Conservation (phyloP, 1,139 yeast genomes). For the Pneumocystis murina region DNA sequence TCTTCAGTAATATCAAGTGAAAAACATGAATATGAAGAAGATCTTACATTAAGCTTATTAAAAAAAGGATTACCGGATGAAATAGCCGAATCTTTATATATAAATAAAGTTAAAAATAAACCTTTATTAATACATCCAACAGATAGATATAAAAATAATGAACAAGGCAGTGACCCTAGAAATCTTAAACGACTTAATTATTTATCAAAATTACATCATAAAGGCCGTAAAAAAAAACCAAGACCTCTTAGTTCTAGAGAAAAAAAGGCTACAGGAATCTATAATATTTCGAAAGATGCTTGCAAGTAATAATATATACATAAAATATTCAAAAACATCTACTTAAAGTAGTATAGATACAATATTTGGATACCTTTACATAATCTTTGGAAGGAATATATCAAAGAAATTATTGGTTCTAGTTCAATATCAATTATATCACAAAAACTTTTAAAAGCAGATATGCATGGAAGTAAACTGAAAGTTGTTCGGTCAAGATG, state of each 20-base stretch:
- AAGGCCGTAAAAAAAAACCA: constrained; percentile 5
- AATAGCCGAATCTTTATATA: not conserved
- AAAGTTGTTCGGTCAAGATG: constrained; percentile 47
- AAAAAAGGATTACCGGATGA: not conserved
- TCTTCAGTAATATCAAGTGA: not conserved
- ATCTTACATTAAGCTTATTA: not conserved
- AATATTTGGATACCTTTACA: constrained; percentile 41
- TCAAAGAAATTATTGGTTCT: constrained; percentile 34
- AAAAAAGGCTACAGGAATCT: not conserved
- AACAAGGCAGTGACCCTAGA: constrained; percentile 2
- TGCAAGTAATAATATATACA: constrained; percentile 27
- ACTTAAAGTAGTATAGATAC: constrained; percentile 1
- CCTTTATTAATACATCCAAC: constrained; percentile 8
- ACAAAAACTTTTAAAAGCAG: constrained; percentile 36
- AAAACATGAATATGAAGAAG: not conserved
- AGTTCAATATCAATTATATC: constrained; percentile 6
- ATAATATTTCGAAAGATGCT: constrained; percentile 23
- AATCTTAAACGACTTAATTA: not conserved
- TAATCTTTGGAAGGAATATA: constrained; percentile 48
- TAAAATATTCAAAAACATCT: not conserved
- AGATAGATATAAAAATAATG: not conserved
- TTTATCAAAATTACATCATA: not conserved
- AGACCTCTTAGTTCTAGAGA: constrained; percentile 7
- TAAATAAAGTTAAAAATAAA: constrained; percentile 7
- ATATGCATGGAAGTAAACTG: constrained; percentile 62